Conservation (phyloP, 1,284 basidiomycete species). For the Bjerkandera adusta region DNA sequence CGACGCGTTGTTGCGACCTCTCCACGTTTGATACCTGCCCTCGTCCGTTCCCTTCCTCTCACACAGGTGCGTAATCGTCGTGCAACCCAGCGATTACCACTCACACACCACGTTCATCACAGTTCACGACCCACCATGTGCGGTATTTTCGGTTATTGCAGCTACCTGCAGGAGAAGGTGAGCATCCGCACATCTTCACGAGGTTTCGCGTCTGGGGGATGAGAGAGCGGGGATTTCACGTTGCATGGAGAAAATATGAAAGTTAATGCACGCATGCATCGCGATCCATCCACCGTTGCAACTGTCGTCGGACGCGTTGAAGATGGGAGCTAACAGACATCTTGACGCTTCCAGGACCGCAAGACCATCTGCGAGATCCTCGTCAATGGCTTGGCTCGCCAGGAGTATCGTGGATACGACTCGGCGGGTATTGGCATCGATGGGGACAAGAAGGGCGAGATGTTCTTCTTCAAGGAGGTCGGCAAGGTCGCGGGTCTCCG, state of each 20-base stretch:
- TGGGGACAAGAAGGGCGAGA: slow-evolving; percentile 80
- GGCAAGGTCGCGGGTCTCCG: slow-evolving; percentile 96
- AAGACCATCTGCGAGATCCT: slow-evolving; percentile 92
- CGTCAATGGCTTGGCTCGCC: slow-evolving; percentile 88
- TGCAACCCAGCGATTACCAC: slow-evolving; percentile 3
- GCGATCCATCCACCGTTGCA: no score
- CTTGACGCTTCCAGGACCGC: slow-evolving; percentile 63
- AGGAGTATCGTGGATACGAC: slow-evolving; percentile 99
- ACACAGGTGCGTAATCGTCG: slow-evolving; percentile 8
- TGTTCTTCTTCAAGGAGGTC: slow-evolving; percentile 96
- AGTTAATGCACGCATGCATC: no score
- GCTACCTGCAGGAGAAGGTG: slow-evolving; percentile 90
- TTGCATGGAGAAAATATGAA: no score
- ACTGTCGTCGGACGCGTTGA: no score
- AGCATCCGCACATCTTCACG: slow-evolving; percentile 6
- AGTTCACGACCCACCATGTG: slow-evolving; percentile 77
- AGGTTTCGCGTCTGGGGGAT: slow-evolving; percentile 1
- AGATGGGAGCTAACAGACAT: slow-evolving; percentile 5
- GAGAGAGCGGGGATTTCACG: no score
- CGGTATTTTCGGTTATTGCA: slow-evolving; percentile 96
- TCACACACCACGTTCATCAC: no score
- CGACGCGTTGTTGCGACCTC: slow-evolving; percentile 13
- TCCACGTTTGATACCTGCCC: slow-evolving; percentile 5
- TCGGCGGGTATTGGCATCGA: slow-evolving; percentile 96
- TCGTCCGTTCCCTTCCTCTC: background rate